Base-by-base conservation (phyloP, 1,284 basidiomycete species). In the Cystobasidium slooffiae region DNA sequence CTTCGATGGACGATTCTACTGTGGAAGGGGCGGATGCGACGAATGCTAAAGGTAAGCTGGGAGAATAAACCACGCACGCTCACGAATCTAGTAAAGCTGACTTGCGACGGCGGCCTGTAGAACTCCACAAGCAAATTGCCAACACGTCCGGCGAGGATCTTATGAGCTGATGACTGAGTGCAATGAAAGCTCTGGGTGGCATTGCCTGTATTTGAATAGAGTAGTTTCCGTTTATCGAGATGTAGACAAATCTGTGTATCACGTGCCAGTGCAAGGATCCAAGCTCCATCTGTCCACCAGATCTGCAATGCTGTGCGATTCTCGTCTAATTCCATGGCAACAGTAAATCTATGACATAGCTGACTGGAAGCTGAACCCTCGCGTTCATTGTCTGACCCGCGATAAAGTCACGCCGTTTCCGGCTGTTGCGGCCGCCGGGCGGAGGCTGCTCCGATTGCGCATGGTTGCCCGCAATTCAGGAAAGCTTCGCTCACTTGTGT, bases 1-100 rank as follows among this genome's bases (percentile, higher is more conserved):
- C 70, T 14, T 73, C 70, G 6, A 51, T 73, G 24, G 70, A 73
- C 22, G 70, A 62, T 37, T 52, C 69, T 20, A 46, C 59, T 53
- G 52, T 24, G 2, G 24, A 49, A 51, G 47, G 49, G 18, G 61
- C 61, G 5, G 62, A 73, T 59, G 44, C 62, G 1, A 65, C 39
- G 6, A 47, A 59, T 58, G 70, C 62, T 31, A 65, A 49, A 73
- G 70, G 70, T 73, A 39, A 47, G 58, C n/a, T 14, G 49, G 46
- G 22, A 24, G 52, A 14, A 12, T 24, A 18, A 2, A 0, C 4
- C 24, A 14, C 39, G 20, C 14, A 41, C 53, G 52, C 43, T 58
- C 18, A 43, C 61, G 9, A 22, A 20, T 10, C 67, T 67, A 49
- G 37, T 44, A 39, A 22, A 49, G 12, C 24, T 20, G 31, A n/a